Evolutionary conservation across 2,329 filamentous ascomycete species (phyloP), one percentile per base, ranked within the genome.

Genomic region (Sporothrix sp.): DNA sequence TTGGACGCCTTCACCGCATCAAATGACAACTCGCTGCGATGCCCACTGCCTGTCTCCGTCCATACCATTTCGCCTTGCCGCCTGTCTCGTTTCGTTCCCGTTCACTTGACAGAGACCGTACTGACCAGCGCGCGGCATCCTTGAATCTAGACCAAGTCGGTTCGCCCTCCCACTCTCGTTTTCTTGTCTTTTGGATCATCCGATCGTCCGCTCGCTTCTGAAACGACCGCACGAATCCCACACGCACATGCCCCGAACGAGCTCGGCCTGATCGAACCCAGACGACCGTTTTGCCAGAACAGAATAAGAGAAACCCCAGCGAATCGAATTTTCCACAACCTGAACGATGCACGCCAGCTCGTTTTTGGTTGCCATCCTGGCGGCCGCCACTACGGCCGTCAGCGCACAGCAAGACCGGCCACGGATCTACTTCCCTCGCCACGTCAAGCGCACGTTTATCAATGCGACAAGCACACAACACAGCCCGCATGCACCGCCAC

Each of bases 361-460:
- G 9, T 60, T 73, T 51, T 58, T 77, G 61, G 70, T 71, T 57
- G 71, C 72, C 63, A 71, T 71, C 18, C 59, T 78, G 59, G 71
- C 70, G 57, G 64, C 75, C 54, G 68, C 72, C 53, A 67, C 72
- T 30, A 67, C 71, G 3, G 60, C 68, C n/a, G 68, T 66, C 51
- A 65, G 65, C 56, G 73, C 71, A 20, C 67, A 72, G 50, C 64
- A 71, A 30, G 52, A 40, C 32, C 66, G 67, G 54, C 75, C 76
- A 16, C 72, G 69, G 60, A 76, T 78, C 59, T 81, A 79, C 62
- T 80, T 75, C 55, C 78, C 78, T 11, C 69, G 73, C 51, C 69
- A 78, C 38, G 67, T 81, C 58, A 79, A 74, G 65, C 71, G 76
- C 50, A 67, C 74, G 52, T 67, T 71, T 48, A 58, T 59, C 54